Base-by-base conservation (phyloP, 371 early-diverging fungal genomes). In the Paraphysoderma sedebokerense region DNA sequence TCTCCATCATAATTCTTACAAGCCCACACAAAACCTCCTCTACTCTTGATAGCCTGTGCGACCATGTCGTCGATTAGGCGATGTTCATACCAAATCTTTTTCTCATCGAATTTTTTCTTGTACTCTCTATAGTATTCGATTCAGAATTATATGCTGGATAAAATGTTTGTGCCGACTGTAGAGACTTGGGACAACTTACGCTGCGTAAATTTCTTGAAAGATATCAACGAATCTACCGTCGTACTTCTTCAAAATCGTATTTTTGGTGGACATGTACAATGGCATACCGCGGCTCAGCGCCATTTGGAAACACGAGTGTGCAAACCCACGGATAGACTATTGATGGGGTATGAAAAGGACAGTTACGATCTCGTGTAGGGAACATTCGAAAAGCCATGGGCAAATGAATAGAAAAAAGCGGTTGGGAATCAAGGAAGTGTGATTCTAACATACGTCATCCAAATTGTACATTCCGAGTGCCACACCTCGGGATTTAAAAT, bases 141-240 rank as follows among this genome's bases (percentile, higher is more conserved):
- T 5, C 37, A 41, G 29, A 49, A 44, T 11, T 9, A 20, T 41
- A 17, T n/a, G 28, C 13, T n/a, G n/a, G n/a, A n/a, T n/a, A n/a
- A n/a, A n/a, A n/a, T n/a, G n/a, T n/a, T n/a, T n/a, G n/a, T n/a
- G n/a, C n/a, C n/a, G n/a, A n/a, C n/a, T n/a, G n/a, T n/a, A n/a
- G n/a, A n/a, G n/a, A n/a, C n/a, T n/a, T n/a, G n/a, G n/a, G n/a
- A 17, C 28, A 13, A 53, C 70, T 57, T 70, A 68, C 61, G 66
- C 59, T 42, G 88, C 78, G 69, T 85, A 96, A 54, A 93, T 77
- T 28, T 72, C 79, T 54, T 82, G 67, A 65, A 96, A 96, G 58
- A 93, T 93, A 61, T 92, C 88, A 82, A 90, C 92, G 80, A 92
- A 96, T 56, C 89, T 79, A 53, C 93, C 97, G 60, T 96, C 97